phyloP scores from a whole-genome alignment of 2,329 filamentous ascomycete genomes.

The Pseudogymnoascus sp. region DNA sequence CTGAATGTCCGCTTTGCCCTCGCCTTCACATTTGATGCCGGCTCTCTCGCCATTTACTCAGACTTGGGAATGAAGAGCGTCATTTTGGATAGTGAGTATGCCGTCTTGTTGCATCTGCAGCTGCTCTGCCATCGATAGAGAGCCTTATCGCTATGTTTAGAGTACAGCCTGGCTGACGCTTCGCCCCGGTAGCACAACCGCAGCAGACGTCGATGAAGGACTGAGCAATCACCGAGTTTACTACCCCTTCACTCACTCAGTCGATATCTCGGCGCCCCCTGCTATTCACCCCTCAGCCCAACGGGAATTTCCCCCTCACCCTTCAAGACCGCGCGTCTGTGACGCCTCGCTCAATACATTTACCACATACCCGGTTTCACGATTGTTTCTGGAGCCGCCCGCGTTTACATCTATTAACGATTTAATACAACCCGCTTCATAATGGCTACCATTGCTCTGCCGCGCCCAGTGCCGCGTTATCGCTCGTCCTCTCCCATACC shows the following conservation, averaged over 20 bases:
- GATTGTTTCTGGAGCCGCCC: slow-evolving; percentile 4
- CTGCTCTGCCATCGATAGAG: background rate
- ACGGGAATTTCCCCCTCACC: background rate
- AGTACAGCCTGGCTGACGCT: background rate
- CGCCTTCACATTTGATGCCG: background rate
- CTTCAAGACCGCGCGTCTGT: slow-evolving; percentile 8
- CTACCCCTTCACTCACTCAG: background rate
- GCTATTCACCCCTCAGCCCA: background rate
- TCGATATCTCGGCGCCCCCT: background rate
- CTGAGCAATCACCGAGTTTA: background rate
- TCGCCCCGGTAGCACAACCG: slow-evolving; percentile 1
- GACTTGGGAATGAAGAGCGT: background rate
- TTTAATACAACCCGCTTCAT: slow-evolving; percentile 6
- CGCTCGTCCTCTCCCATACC: slow-evolving; percentile 37
- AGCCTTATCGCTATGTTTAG: background rate
- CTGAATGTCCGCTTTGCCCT: background rate
- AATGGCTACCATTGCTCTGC: slow-evolving; percentile 30
- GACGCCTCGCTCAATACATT: slow-evolving; percentile 7
- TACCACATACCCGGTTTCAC: slow-evolving; percentile 8
- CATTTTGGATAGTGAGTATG: slow-evolving; percentile 6
- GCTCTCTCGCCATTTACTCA: background rate
- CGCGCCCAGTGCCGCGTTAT: slow-evolving; percentile 24
- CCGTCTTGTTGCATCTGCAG: background rate
- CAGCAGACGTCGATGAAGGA: background rate
- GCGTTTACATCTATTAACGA: background rate